A percentile compares a stretch with the other conserved stretches of the same genome.
These are phyloP conservation scores for Lipomyces spencermartinsiae DNA, from an alignment of 805 yeast species.

Conservation along the genomic window DNA sequence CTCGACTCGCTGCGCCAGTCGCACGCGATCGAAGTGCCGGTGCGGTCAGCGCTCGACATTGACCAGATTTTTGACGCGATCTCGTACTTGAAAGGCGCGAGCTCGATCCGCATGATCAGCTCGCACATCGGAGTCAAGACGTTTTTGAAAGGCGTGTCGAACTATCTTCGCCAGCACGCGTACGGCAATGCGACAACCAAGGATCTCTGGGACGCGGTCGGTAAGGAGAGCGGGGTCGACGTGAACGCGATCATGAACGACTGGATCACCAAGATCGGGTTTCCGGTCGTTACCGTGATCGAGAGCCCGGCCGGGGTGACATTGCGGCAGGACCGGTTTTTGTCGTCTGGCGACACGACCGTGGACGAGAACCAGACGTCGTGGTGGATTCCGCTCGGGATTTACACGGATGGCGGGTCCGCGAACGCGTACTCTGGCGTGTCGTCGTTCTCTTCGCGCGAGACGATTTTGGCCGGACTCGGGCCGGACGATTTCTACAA, in stretches of 20 bases:
- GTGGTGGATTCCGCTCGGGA: slow-evolving; percentile 53
- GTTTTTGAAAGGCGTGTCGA: slow-evolving; percentile 79
- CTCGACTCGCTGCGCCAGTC: slow-evolving; percentile 80
- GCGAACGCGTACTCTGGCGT: slow-evolving; percentile 36
- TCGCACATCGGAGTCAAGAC: slow-evolving; percentile 79
- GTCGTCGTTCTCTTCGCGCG: slow-evolving; percentile 44
- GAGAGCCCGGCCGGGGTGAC: slow-evolving; percentile 59
- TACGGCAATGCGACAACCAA: slow-evolving; percentile 79
- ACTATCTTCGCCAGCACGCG: slow-evolving; percentile 74
- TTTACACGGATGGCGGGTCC: slow-evolving; percentile 39
- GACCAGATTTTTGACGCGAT: slow-evolving; percentile 86
- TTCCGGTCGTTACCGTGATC: slow-evolving; percentile 71
- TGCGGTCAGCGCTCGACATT: slow-evolving; percentile 76
- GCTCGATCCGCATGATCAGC: slow-evolving; percentile 78
- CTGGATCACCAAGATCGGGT: slow-evolving; percentile 83
- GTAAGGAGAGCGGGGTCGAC: slow-evolving; percentile 73
- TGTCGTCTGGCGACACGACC: slow-evolving; percentile 77
- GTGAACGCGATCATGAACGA: slow-evolving; percentile 75
- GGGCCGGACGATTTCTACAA: slow-evolving; percentile 57
- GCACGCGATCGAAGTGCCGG: slow-evolving; percentile 86
- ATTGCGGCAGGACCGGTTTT: slow-evolving; percentile 74
- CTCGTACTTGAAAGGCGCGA: slow-evolving; percentile 82
- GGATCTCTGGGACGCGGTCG: slow-evolving; percentile 77
- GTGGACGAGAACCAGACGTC: slow-evolving; percentile 72
- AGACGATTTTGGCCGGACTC: slow-evolving; percentile 31